Evolutionary conservation across 1,284 basidiomycete genomes (phyloP).

Genomic region (Amylostereum chailletii): DNA sequence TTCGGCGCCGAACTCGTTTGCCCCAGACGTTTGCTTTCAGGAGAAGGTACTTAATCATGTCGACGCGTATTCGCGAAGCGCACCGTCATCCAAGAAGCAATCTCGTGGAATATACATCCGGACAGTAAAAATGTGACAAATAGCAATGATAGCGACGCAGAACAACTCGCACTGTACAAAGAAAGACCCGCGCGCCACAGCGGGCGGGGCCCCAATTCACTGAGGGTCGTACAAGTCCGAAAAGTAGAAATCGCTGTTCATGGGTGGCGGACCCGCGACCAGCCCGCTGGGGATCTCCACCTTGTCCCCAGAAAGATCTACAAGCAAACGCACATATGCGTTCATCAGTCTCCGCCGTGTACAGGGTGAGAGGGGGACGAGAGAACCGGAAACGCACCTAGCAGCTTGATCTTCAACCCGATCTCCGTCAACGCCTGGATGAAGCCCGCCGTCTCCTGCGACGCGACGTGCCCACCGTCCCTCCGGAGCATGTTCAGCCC

Average conservation of each 20-base stretch:
- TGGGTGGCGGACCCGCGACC: constrained; percentile 62
- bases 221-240: constrained; percentile 45
- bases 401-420: constrained; percentile 86
- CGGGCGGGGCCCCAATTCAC: constrained; percentile 4
- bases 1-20: not conserved
- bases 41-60: not conserved
- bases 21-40: not conserved
- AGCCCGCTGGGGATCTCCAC: constrained; percentile 84
- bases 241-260: constrained; percentile 83
- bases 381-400: constrained; percentile 46
- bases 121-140: too few relatives aligned
- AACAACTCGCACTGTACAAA: too few relatives aligned
- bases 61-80: not conserved
- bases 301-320: constrained; percentile 85
- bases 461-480: constrained; percentile 74
- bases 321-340: not conserved
- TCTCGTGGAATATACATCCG: too few relatives aligned
- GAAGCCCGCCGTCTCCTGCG: constrained; percentile 79
- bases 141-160: too few relatives aligned
- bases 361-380: not conserved
- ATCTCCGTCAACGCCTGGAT: constrained; percentile 87
- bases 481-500: constrained; percentile 83
- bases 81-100: not conserved
- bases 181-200: too few relatives aligned
- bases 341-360: not conserved